Evolutionary conservation across 2,329 filamentous ascomycete genomes (phyloP).

Genomic region (Westerdykella aurantiaca): DNA sequence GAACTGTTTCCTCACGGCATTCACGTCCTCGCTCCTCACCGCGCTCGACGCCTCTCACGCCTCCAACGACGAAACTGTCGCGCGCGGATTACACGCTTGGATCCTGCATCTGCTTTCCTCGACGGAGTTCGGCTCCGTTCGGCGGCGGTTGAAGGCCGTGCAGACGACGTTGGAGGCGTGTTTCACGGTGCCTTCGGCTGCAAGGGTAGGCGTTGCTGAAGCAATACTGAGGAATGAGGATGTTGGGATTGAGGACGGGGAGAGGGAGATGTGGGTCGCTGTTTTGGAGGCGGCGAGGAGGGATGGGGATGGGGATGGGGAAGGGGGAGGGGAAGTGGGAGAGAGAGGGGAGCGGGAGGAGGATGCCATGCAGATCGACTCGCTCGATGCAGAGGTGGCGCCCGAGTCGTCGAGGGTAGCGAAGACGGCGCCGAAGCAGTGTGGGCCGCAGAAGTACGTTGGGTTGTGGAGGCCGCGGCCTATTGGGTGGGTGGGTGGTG

Average conservation of each 20-base stretch:
- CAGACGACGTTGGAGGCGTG: constrained; percentile 20
- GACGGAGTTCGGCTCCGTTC: constrained; percentile 30
- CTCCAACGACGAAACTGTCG: constrained; percentile 19
- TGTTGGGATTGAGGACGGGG: constrained; percentile 7
- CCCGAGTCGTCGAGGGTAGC: background rate
- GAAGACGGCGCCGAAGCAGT: constrained; percentile 21
- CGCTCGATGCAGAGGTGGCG: background rate
- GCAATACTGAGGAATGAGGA: constrained; percentile 20
- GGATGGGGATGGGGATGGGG: constrained; percentile 1
- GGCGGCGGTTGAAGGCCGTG: constrained; percentile 11
- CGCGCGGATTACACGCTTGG: constrained; percentile 46
- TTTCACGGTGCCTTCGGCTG: constrained; percentile 34
- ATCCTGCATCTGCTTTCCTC: constrained; percentile 43
- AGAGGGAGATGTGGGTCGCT: constrained; percentile 11
- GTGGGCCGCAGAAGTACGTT: constrained; percentile 26
- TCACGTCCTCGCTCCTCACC: constrained; percentile 5
- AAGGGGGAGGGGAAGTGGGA: background rate
- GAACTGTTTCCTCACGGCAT: too few relatives aligned
- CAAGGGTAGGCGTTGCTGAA: constrained; percentile 35
- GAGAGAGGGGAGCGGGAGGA: background rate
- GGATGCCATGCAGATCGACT: background rate
- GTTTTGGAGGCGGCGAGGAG: constrained; percentile 30
- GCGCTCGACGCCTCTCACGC: background rate
- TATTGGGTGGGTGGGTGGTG: constrained; percentile 27
- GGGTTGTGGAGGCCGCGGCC: constrained; percentile 29